Conservation (phyloP, 768 basidiomycete species). For the Cystofilobasidium ferigula region DNA sequence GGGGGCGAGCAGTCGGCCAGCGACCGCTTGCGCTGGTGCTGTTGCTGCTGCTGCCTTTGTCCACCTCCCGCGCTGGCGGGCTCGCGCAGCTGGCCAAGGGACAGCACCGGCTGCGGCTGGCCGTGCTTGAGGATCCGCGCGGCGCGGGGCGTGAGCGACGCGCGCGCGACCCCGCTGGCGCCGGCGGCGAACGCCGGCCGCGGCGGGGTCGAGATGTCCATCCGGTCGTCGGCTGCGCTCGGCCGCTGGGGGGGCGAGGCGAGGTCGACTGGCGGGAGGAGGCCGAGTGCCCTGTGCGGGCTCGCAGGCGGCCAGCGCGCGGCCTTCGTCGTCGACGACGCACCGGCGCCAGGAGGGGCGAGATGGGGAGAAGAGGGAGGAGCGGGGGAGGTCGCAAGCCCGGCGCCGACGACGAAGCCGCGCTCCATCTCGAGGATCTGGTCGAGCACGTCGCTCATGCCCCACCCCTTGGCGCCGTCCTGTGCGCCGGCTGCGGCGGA, state of each 20-base stretch:
- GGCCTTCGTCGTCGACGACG: no score
- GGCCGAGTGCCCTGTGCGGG: not conserved
- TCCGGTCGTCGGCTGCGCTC: not conserved
- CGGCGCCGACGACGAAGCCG: slow-evolving; percentile 15
- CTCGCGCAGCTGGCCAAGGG: no score
- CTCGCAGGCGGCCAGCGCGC: not conserved
- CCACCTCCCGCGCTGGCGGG: no score
- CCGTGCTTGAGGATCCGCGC: no score
- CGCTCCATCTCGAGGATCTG: slow-evolving; percentile 25
- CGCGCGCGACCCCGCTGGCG: no score
- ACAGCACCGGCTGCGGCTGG: no score
- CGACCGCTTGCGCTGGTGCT: not conserved
- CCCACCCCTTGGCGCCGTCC: not conserved
- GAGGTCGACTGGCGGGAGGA: slow-evolving; percentile 7
- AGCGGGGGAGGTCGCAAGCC: not conserved
- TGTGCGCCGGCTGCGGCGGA: not conserved
- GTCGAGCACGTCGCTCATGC: slow-evolving; percentile 21
- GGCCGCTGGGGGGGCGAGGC: not conserved
- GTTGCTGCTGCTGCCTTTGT: no score
- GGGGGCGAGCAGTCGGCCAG: not conserved
- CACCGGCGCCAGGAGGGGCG: no score
- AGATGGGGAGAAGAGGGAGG: not conserved
- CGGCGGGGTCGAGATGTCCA: not conserved
- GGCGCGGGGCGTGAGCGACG: no score
- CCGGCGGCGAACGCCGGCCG: not conserved